A percentile compares a stretch with the other conserved stretches of the same genome.
Conservation (phyloP, 805 yeast species). For the Yamadazyma sp. region DNA sequence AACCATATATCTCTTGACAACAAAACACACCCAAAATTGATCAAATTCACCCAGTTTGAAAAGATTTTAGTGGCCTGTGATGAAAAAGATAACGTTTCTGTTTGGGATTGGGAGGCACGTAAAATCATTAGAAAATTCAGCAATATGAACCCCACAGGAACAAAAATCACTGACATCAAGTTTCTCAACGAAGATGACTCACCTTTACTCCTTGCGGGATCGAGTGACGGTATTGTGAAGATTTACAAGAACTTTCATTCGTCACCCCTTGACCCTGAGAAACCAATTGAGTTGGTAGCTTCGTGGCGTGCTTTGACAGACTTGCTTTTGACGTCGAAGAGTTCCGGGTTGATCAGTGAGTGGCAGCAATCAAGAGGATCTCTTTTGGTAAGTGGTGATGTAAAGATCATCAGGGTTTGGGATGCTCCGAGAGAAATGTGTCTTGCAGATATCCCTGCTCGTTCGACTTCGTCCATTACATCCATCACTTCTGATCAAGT, state of each 20-base stretch:
- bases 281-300: slow-evolving; percentile 59
- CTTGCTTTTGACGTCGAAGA: slow-evolving; percentile 72
- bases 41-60: slow-evolving; percentile 89
- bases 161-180: slow-evolving; percentile 82
- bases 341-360: slow-evolving; percentile 82
- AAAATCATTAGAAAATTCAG: slow-evolving; percentile 66
- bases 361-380: slow-evolving; percentile 98
- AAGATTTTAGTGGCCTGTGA: slow-evolving; percentile 76
- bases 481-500: slow-evolving; percentile 93
- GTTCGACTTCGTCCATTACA: slow-evolving; percentile 86
- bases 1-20: slow-evolving; percentile 60
- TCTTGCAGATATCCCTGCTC: slow-evolving; percentile 82
- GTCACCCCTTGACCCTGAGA: slow-evolving; percentile 23
- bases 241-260: slow-evolving; percentile 73
- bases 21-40: slow-evolving; percentile 73
- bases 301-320: slow-evolving; percentile 95
- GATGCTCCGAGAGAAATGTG: slow-evolving; percentile 94
- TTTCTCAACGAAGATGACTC: slow-evolving; percentile 90
- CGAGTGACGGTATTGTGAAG: slow-evolving; percentile 92
- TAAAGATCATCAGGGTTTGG: slow-evolving; percentile 88
- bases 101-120: slow-evolving; percentile 82
- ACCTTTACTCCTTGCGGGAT: slow-evolving; percentile 81
- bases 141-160: slow-evolving; percentile 83
- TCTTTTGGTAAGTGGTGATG: slow-evolving; percentile 90
- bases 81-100: slow-evolving; percentile 77